Percentiles rank a stretch among this genome's conserved stretches.
Evolutionary conservation across 345 rosid genomes (phyloP).

Genomic region (Salix purpurea): DNA sequence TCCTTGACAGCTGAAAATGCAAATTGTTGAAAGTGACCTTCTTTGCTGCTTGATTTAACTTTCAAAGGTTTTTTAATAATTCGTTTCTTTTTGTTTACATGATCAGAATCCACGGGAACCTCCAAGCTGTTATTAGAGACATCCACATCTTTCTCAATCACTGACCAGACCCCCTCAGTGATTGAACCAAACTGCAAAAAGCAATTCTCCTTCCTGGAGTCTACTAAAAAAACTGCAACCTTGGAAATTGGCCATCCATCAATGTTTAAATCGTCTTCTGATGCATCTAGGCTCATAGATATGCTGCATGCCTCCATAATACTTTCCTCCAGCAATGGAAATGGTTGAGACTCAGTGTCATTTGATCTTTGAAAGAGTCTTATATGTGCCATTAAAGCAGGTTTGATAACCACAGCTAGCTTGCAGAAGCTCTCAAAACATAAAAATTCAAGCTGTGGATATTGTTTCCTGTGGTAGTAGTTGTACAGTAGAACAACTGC

Average conservation of each 20-base stretch:
- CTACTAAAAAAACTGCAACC: conserved; percentile 59
- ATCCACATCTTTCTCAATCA: conserved; percentile 56
- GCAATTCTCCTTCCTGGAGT: conserved; percentile 47
- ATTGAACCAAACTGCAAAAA: conserved; percentile 41
- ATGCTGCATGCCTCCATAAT: conserved; percentile 68
- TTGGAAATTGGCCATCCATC: conserved; percentile 57
- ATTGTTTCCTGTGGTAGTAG: conserved; percentile 57
- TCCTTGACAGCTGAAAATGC: conserved; percentile 66
- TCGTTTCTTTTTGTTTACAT: conserved; percentile 34
- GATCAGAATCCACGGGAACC: conserved; percentile 11
- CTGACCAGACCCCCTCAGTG: conserved; percentile 68
- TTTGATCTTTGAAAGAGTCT: conserved; percentile 37
- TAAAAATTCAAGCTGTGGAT: conserved; percentile 43
- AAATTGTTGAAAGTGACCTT: conserved; percentile 35
- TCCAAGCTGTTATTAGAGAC: conserved; percentile 20
- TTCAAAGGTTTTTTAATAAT: conserved; percentile 16
- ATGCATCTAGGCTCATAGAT: conserved; percentile 44
- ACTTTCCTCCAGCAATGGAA: conserved; percentile 47
- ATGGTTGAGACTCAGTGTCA: conserved; percentile 34
- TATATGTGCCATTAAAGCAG: conserved; percentile 46
- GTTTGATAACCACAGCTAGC: conserved; percentile 47
- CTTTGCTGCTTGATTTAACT: conserved; percentile 31
- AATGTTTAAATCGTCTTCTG: conserved; percentile 33
- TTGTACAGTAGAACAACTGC: conserved; percentile 75
- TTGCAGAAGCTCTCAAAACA: conserved; percentile 62